Percentiles rank a stretch among this genome's conserved stretches.
These are phyloP conservation scores for Monosporascus cannonballus DNA, from an alignment of 2,329 filamentous ascomycete genomes.

Conservation along the genomic window DNA sequence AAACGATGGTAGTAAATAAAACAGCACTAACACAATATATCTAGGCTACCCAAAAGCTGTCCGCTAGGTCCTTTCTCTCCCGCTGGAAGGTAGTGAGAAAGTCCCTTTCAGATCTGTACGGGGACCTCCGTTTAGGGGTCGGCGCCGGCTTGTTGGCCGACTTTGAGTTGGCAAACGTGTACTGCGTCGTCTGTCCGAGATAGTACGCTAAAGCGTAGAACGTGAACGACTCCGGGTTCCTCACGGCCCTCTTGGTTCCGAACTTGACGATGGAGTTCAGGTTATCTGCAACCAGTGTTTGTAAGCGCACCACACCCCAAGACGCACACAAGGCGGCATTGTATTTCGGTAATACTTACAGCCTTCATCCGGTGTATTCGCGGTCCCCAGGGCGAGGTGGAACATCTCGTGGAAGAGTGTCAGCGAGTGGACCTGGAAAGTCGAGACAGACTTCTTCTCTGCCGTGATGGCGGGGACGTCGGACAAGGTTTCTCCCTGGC, in stretches of 20 bases:
- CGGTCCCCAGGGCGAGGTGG: slow-evolving; percentile 3
- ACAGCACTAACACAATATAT: neutral
- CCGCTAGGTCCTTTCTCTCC: neutral
- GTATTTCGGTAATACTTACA: slow-evolving; percentile 2
- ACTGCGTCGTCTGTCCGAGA: slow-evolving; percentile 7
- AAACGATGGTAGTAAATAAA: too few relatives aligned
- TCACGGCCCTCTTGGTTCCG: slow-evolving; percentile 1
- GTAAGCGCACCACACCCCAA: neutral
- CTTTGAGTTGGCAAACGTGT: slow-evolving; percentile 6
- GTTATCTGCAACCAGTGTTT: neutral
- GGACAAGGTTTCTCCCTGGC: slow-evolving; percentile 3
- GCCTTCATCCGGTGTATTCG: slow-evolving; percentile 2
- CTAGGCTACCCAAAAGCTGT: neutral
- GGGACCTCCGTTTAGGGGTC: neutral
- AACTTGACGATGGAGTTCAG: slow-evolving; percentile 5
- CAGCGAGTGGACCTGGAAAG: slow-evolving; percentile 8
- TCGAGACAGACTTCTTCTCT: slow-evolving; percentile 2
- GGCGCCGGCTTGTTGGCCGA: slow-evolving; percentile 2
- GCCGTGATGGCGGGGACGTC: slow-evolving; percentile 1
- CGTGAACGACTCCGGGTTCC: slow-evolving; percentile 7
- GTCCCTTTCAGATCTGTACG: neutral
- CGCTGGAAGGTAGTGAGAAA: neutral
- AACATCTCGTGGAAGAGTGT: slow-evolving; percentile 8
- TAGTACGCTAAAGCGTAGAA: slow-evolving; percentile 7
- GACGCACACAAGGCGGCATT: neutral